A percentile compares a stretch with the other conserved stretches of the same genome.
Conservation (phyloP, 306 rosid genomes). For the Arachis hypogaea region DNA sequence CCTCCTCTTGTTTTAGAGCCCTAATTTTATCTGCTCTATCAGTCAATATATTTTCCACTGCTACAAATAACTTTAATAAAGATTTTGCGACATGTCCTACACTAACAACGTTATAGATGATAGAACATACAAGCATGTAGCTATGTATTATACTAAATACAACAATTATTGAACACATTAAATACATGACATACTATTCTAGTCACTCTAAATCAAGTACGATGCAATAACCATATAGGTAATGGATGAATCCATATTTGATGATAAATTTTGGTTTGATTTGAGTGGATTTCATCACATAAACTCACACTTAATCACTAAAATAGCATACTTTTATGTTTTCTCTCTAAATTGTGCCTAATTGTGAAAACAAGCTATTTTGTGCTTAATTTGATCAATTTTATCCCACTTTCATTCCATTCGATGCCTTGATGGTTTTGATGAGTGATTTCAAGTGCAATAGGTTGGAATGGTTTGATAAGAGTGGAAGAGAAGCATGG, state of each 20-base stretch:
- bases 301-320: too few relatives aligned
- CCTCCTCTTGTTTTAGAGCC: slow-evolving; percentile 7
- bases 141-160: slow-evolving; percentile 21
- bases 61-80: slow-evolving; percentile 5
- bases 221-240: background rate
- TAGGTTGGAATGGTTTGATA: too few relatives aligned
- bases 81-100: slow-evolving; percentile 17
- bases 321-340: too few relatives aligned
- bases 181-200: slow-evolving; percentile 2
- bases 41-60: background rate
- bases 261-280: too few relatives aligned
- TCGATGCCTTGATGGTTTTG: too few relatives aligned
- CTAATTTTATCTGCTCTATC: slow-evolving; percentile 12
- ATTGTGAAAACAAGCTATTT: too few relatives aligned
- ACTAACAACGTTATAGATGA: slow-evolving; percentile 8
- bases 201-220: slow-evolving; percentile 27
- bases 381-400: too few relatives aligned
- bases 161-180: slow-evolving; percentile 16
- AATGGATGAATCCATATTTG: slow-evolving; percentile 1
- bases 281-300: too few relatives aligned
- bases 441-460: too few relatives aligned
- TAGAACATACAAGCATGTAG: slow-evolving; percentile 5
- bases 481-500: too few relatives aligned
- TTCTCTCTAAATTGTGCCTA: too few relatives aligned
- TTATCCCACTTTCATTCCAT: too few relatives aligned